phyloP scores from a whole-genome alignment of 2,329 filamentous ascomycete species.

The Clonostachys byssicola region DNA sequence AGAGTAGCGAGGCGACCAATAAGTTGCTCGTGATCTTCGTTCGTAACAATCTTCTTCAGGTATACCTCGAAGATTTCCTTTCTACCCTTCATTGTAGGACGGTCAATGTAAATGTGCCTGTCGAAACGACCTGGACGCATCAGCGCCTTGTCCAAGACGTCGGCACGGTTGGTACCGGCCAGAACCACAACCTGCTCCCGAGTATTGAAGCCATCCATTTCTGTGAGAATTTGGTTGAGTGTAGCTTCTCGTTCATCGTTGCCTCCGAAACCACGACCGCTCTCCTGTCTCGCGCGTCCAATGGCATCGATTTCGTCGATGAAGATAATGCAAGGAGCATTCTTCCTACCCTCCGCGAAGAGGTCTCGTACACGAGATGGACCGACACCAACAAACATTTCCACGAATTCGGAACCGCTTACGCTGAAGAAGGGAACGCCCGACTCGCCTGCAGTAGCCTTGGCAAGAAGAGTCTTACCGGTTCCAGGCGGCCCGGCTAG shows the following conservation, averaged over 20 bases:
- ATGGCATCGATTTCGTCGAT: slow-evolving; percentile 99
- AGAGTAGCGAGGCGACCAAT: slow-evolving; percentile 85
- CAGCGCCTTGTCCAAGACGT: slow-evolving; percentile 90
- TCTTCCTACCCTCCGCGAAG: slow-evolving; percentile 92
- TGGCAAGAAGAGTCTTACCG: slow-evolving; percentile 95
- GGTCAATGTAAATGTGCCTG: slow-evolving; percentile 91
- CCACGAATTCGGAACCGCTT: slow-evolving; percentile 96
- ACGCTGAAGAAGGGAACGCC: slow-evolving; percentile 97
- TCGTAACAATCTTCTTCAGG: slow-evolving; percentile 88
- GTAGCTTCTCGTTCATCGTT: slow-evolving; percentile 97
- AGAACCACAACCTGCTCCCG: slow-evolving; percentile 94
- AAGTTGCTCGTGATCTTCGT: slow-evolving; percentile 83
- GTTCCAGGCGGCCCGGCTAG: slow-evolving; percentile 96
- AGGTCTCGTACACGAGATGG: slow-evolving; percentile 92
- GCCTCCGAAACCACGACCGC: slow-evolving; percentile 68
- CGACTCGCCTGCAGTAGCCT: slow-evolving; percentile 95
- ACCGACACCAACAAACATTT: slow-evolving; percentile 99
- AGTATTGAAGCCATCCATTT: slow-evolving; percentile 99
- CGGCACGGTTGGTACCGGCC: slow-evolving; percentile 92
- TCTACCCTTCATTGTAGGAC: slow-evolving; percentile 92
- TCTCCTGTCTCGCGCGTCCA: slow-evolving; percentile 81
- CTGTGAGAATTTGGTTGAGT: slow-evolving; percentile 95
- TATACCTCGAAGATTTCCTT: slow-evolving; percentile 97
- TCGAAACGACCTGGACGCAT: slow-evolving; percentile 98
- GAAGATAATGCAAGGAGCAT: slow-evolving; percentile 97